phyloP scores from a whole-genome alignment of 2,329 filamentous ascomycete species.

The Botryotinia narcissicola region DNA sequence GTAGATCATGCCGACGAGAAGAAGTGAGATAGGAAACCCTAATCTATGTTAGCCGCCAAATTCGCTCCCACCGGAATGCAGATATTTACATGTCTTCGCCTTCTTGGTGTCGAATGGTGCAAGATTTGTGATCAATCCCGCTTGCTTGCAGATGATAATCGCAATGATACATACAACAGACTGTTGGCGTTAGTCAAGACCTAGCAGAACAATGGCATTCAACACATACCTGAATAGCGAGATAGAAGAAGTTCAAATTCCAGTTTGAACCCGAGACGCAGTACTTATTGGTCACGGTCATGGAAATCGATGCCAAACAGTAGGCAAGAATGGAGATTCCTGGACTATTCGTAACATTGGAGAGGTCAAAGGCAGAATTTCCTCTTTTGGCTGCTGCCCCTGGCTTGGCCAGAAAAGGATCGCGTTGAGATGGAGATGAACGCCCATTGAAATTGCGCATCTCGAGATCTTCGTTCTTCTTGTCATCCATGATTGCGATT shows the following conservation, averaged over 20 bases:
- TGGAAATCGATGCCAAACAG: conserved; percentile 93
- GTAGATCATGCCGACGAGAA: conserved; percentile 99
- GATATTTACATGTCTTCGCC: conserved; percentile 78
- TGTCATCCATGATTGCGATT: conserved; percentile 68
- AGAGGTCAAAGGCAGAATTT: conserved; percentile 28
- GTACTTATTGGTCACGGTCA: conserved; percentile 99
- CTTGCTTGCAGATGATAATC: conserved; percentile 78
- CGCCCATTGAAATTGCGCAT: conserved; percentile 40
- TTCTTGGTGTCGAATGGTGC: conserved; percentile 82
- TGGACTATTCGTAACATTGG: conserved; percentile 67
- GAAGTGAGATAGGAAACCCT: conserved; percentile 96
- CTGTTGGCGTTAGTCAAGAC: conserved; percentile 47
- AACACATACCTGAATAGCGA: conserved; percentile 78
- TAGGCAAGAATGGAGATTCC: conserved; percentile 81
- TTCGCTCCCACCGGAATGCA: conserved; percentile 1
- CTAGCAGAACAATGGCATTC: conserved; percentile 8
- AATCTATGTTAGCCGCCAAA: conserved; percentile 22
- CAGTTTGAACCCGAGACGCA: conserved; percentile 87
- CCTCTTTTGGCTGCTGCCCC: conserved; percentile 40
- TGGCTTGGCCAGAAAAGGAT: conserved; percentile 37
- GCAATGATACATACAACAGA: conserved; percentile 84
- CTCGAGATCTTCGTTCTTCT: conserved; percentile 74
- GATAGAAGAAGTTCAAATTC: conserved; percentile 95
- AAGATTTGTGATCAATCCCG: conserved; percentile 78
- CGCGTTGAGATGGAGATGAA: conserved; percentile 40